These are phyloP conservation scores for Trifolium repens DNA, from an alignment of 306 rosid genomes.

Conservation along the genomic window DNA sequence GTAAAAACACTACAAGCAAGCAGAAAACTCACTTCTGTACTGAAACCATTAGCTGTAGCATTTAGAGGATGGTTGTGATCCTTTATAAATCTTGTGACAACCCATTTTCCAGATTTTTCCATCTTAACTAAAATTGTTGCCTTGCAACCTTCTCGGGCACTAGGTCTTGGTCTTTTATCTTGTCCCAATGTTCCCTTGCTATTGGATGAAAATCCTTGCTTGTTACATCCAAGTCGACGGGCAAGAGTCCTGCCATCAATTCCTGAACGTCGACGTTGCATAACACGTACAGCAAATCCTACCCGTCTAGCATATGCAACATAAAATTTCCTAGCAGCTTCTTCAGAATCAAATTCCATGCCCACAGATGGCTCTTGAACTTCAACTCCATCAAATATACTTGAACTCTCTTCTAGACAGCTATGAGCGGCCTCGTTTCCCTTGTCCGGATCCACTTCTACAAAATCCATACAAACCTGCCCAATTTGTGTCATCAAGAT, in stretches of 20 bases:
- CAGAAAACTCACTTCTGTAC: slow-evolving; percentile 68
- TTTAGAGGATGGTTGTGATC: slow-evolving; percentile 91
- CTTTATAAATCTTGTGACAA: slow-evolving; percentile 81
- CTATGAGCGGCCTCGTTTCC: slow-evolving; percentile 50
- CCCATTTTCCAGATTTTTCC: slow-evolving; percentile 93
- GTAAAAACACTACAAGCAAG: slow-evolving; percentile 20
- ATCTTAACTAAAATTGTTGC: slow-evolving; percentile 91
- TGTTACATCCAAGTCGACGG: slow-evolving; percentile 94
- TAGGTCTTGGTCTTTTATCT: slow-evolving; percentile 74
- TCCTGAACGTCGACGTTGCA: slow-evolving; percentile 90
- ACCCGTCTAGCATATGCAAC: slow-evolving; percentile 72
- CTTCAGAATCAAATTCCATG: slow-evolving; percentile 91
- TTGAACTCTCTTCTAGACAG: slow-evolving; percentile 53
- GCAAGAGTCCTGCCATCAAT: slow-evolving; percentile 91
- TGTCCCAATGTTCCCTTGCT: slow-evolving; percentile 57
- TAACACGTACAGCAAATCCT: slow-evolving; percentile 80
- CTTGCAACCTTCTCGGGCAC: slow-evolving; percentile 96
- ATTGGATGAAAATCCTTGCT: slow-evolving; percentile 89
- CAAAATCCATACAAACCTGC: slow-evolving; percentile 42
- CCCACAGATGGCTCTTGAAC: slow-evolving; percentile 76
- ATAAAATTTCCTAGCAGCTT: slow-evolving; percentile 73
- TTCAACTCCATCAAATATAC: slow-evolving; percentile 56
- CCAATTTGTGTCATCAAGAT: slow-evolving; percentile 32
- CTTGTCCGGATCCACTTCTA: slow-evolving; percentile 66
- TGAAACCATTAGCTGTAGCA: slow-evolving; percentile 73